phyloP scores from a whole-genome alignment of 768 basidiomycete species.

The Boletus rubescentipes region DNA sequence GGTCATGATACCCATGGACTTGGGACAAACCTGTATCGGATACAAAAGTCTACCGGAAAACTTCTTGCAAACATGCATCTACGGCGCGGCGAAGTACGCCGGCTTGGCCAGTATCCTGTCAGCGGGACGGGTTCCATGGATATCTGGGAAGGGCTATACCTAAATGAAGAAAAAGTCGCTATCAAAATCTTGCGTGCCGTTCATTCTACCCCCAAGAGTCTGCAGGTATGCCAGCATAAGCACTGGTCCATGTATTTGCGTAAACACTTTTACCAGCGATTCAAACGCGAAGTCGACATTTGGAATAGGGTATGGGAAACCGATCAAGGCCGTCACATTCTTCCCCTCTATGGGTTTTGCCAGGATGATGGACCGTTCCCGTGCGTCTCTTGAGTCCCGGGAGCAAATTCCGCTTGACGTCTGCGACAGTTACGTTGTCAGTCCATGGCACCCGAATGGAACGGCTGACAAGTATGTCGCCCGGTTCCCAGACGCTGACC shows the following conservation, averaged over 20 bases:
- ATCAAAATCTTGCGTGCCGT: slow-evolving; percentile 57
- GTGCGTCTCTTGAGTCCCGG: slow-evolving; percentile 28
- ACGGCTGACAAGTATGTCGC: slow-evolving; percentile 49
- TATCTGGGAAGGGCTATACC: slow-evolving; percentile 55
- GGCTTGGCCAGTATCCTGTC: slow-evolving; percentile 49
- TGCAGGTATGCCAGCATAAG: slow-evolving; percentile 35
- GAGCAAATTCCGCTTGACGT: neutral
- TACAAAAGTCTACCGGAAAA: slow-evolving; percentile 46
- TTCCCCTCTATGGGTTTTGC: slow-evolving; percentile 59
- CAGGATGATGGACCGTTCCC: slow-evolving; percentile 58
- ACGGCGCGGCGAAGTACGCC: slow-evolving; percentile 50
- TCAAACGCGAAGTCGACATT: slow-evolving; percentile 52
- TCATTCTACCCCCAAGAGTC: slow-evolving; percentile 44
- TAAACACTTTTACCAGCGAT: slow-evolving; percentile 38
- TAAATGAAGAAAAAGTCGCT: slow-evolving; percentile 53
- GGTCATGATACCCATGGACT: slow-evolving; percentile 40
- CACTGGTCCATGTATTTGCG: slow-evolving; percentile 1
- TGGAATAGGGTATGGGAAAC: slow-evolving; percentile 54
- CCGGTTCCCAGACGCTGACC: slow-evolving; percentile 41
- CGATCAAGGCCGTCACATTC: slow-evolving; percentile 50
- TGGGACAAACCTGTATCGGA: slow-evolving; percentile 47
- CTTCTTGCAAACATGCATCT: slow-evolving; percentile 53
- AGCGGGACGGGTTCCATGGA: slow-evolving; percentile 54
- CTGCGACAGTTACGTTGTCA: slow-evolving; percentile 49
- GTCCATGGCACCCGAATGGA: slow-evolving; percentile 56